phyloP scores from a whole-genome alignment of 208 protist species.

The Trypanosomatidae sp. region DNA sequence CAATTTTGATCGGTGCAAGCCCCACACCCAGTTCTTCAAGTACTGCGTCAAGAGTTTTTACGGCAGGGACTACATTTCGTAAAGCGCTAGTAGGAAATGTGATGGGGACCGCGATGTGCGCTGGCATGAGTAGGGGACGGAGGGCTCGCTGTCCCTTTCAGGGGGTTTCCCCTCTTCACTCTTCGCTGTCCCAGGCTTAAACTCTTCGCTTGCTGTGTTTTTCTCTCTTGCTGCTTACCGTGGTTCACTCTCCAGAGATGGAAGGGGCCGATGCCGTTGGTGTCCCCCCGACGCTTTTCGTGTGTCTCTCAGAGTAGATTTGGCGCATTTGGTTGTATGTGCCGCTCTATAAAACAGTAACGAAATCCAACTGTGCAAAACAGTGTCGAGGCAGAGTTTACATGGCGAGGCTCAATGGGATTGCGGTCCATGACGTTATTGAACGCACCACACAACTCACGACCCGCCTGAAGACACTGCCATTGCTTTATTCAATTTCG shows the following conservation, averaged over 20 bases:
- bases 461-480: neutral
- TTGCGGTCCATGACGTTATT: neutral
- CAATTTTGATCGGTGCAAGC: conserved; percentile 70
- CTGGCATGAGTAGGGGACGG: neutral
- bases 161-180: neutral
- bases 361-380: neutral
- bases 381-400: neutral
- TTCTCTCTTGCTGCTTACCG: neutral
- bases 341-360: neutral
- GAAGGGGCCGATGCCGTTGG: neutral
- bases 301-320: neutral
- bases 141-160: neutral
- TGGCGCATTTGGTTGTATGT: neutral
- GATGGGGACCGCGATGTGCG: neutral
- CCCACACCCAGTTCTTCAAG: conserved; percentile 77
- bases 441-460: neutral
- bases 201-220: neutral
- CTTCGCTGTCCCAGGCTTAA: neutral
- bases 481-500: neutral
- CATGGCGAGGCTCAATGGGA: neutral
- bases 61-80: conserved; percentile 61
- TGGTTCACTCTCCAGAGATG: neutral
- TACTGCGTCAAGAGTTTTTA: conserved; percentile 82
- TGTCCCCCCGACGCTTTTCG: neutral
- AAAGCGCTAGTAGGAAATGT: neutral